Percentiles rank a stretch among this genome's conserved stretches.
Conservation (phyloP, 805 yeast genomes). For the Vanderwaltozyma verrucispora region DNA sequence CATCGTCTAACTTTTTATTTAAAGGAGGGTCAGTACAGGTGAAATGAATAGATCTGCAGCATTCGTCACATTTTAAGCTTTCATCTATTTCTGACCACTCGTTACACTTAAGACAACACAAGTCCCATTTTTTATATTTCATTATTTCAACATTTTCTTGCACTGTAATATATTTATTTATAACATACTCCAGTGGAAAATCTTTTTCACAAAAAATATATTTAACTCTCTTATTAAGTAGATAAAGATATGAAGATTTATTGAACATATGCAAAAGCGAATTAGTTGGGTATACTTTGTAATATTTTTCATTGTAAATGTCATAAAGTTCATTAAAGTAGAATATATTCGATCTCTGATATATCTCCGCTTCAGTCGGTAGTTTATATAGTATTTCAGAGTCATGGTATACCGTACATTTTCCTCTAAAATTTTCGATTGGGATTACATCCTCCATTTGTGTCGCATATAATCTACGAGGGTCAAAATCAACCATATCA, state of each 20-base stretch:
- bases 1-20: conserved; percentile 65
- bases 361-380: conserved; percentile 37
- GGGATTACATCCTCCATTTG: conserved; percentile 83
- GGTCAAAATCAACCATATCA: conserved; percentile 37
- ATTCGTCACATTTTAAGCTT: conserved; percentile 67
- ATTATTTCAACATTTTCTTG: background rate
- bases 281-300: conserved; percentile 62
- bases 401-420: conserved; percentile 57
- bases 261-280: conserved; percentile 46
- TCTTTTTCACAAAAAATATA: conserved; percentile 61
- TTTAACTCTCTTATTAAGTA: conserved; percentile 56
- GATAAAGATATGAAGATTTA: conserved; percentile 46
- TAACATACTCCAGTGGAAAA: conserved; percentile 19
- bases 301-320: conserved; percentile 71
- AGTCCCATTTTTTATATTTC: conserved; percentile 15
- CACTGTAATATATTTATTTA: conserved; percentile 14
- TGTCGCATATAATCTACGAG: conserved; percentile 71
- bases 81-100: conserved; percentile 79
- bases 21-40: conserved; percentile 81
- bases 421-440: conserved; percentile 61
- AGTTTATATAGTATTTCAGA: conserved; percentile 47
- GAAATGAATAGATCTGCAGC: conserved; percentile 64
- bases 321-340: conserved; percentile 83
- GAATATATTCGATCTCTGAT: conserved; percentile 54
- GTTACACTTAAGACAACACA: conserved; percentile 58